Evolutionary conservation across 1,284 basidiomycete genomes (phyloP).

Genomic region (Cronartium quercuum): DNA sequence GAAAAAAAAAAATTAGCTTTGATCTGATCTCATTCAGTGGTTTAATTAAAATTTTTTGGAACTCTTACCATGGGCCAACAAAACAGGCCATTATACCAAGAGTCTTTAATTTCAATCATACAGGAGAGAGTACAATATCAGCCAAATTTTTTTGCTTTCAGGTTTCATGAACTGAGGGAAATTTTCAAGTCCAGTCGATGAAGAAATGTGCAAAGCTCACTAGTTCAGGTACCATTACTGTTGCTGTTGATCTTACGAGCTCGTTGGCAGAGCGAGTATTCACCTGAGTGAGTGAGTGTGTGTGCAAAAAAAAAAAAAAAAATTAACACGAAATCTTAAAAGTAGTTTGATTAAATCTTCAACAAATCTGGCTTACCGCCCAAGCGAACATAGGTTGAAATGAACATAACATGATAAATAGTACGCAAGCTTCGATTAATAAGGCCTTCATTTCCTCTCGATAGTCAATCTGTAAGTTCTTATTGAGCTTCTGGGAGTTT

Average conservation of each 20-base stretch:
- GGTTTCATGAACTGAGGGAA: not conserved
- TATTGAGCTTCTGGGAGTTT: not conserved
- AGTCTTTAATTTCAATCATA: not conserved
- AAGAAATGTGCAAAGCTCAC: not conserved
- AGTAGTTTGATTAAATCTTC: too few relatives aligned
- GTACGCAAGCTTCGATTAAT: not conserved
- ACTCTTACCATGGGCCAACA: not conserved
- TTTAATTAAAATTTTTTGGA: not conserved
- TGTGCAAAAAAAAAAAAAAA: too few relatives aligned
- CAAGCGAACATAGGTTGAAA: not conserved
- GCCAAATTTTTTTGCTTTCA: not conserved
- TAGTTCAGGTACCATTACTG: not conserved
- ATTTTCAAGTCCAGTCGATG: not conserved
- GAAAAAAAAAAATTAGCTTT: not conserved
- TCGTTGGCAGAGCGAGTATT: not conserved
- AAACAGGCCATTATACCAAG: not conserved
- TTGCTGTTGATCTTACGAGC: not conserved
- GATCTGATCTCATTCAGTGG: not conserved
- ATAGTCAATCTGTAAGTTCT: not conserved
- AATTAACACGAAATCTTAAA: too few relatives aligned
- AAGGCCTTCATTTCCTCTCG: not conserved
- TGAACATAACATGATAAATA: not conserved
- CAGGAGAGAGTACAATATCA: not conserved
- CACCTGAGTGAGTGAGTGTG: too few relatives aligned
- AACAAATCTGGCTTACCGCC: too few relatives aligned